Conservation (phyloP, 306 rosid genomes). For the Cucurbita argyrosperma region DNA sequence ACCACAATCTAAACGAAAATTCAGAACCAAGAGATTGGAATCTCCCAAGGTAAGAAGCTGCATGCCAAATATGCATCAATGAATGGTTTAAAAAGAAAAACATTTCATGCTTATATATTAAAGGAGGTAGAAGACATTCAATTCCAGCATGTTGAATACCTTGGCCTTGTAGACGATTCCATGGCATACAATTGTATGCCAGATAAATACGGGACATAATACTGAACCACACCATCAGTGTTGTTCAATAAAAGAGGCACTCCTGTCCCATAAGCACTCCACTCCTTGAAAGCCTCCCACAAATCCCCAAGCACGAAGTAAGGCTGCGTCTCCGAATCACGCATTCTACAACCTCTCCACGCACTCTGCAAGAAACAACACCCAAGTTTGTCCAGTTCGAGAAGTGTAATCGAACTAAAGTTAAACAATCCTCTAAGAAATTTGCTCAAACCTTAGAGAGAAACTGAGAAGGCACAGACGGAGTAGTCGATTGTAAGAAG, state of each 20-base stretch:
- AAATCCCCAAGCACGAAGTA: conserved; percentile 36
- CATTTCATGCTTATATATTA: background rate
- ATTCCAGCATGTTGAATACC: background rate
- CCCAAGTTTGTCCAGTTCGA: background rate
- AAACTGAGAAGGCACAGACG: conserved; percentile 46
- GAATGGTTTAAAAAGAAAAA: background rate
- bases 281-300: conserved; percentile 37
- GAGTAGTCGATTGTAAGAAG: conserved; percentile 57
- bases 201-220: conserved; percentile 40
- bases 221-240: conserved; percentile 19
- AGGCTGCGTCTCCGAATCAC: conserved; percentile 9
- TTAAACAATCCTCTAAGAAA: background rate
- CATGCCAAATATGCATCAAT: background rate
- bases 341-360: conserved; percentile 11
- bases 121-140: background rate
- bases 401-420: background rate
- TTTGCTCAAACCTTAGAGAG: conserved; percentile 38
- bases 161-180: background rate
- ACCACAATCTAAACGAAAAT: too few species aligned
- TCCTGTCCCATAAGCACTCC: conserved; percentile 48
- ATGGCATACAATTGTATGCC: conserved; percentile 33
- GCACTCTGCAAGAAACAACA: conserved; percentile 8
- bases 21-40: background rate
- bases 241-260: conserved; percentile 31
- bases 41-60: background rate